A percentile compares a stretch with the other conserved stretches of the same genome.
Evolutionary conservation across 352 stramenopile species (phyloP).

Genomic region (Phytopythium vexans): DNA sequence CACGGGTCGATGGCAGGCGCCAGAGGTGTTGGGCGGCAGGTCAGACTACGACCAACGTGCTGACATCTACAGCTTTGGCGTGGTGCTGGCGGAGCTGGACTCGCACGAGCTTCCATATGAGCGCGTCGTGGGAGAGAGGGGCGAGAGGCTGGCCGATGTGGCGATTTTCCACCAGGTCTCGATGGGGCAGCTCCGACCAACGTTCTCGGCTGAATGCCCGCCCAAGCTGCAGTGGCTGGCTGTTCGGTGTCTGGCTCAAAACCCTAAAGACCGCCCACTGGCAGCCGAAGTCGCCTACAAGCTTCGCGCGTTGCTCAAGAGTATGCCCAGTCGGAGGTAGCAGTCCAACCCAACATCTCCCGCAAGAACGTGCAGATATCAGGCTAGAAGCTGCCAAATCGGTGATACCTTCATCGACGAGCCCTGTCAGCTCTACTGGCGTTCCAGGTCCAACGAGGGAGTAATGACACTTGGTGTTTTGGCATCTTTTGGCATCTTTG

Average conservation of each 20-base stretch:
- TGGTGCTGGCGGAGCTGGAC: conserved; percentile 37
- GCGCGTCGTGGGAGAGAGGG: conserved; percentile 11
- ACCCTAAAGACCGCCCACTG: conserved; percentile 12
- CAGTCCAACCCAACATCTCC: no score
- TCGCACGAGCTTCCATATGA: conserved; percentile 38
- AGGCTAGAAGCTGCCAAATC: no score
- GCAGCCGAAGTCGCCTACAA: conserved; percentile 29
- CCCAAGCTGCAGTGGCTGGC: conserved; percentile 19
- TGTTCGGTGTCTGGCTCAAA: conserved; percentile 21
- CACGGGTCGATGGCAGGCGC: conserved; percentile 25
- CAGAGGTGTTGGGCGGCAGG: conserved; percentile 28
- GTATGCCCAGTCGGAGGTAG: not conserved
- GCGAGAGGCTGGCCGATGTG: conserved; percentile 19
- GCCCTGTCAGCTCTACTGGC: no score
- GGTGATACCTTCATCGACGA: no score
- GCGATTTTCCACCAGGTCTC: conserved; percentile 40
- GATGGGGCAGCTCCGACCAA: conserved; percentile 19
- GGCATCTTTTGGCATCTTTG: no score
- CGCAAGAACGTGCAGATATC: not conserved
- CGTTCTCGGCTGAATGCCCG: conserved; percentile 16
- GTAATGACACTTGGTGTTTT: no score
- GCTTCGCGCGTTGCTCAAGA: conserved; percentile 23
- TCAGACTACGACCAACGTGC: conserved; percentile 18
- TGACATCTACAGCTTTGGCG: conserved; percentile 40
- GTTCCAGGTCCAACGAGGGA: no score